A percentile compares a stretch with the other conserved stretches of the same genome.
Evolutionary conservation across 1,139 yeast species (phyloP).

Genomic region (Ogataea hybrid): DNA sequence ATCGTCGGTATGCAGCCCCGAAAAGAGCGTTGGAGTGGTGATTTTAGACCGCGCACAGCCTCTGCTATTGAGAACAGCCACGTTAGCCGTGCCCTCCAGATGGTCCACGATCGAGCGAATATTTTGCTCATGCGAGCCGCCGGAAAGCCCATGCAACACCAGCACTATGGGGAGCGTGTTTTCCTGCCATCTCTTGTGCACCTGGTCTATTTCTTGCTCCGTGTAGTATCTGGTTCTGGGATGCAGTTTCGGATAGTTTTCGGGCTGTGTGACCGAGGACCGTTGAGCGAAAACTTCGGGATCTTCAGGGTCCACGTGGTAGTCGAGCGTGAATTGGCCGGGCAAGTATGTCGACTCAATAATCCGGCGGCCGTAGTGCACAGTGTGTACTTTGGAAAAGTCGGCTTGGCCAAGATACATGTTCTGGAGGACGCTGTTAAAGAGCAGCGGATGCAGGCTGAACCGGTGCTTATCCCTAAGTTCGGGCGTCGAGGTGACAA

Average conservation of each 20-base stretch:
- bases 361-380: constrained; percentile 76
- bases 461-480: constrained; percentile 45
- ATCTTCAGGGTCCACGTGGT: constrained; percentile 49
- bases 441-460: constrained; percentile 60
- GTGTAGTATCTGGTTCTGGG: constrained; percentile 74
- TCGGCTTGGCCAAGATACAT: constrained; percentile 59
- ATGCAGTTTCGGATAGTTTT: constrained; percentile 71
- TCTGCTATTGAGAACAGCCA: constrained; percentile 73
- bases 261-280: constrained; percentile 55
- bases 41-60: constrained; percentile 87
- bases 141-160: constrained; percentile 81
- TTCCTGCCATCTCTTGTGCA: constrained; percentile 31
- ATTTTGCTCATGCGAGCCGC: constrained; percentile 89
- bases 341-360: constrained; percentile 42
- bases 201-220: constrained; percentile 42
- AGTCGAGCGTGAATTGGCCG: constrained; percentile 76
- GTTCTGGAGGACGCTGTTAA: constrained; percentile 78
- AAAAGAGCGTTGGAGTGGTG: constrained; percentile 71
- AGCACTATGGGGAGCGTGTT: constrained; percentile 61
- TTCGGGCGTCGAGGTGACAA: constrained; percentile 46
- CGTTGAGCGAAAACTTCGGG: constrained; percentile 48
- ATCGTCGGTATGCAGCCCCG: constrained; percentile 74
- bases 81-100: constrained; percentile 45
- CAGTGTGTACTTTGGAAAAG: constrained; percentile 48
- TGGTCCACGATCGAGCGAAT: constrained; percentile 60